Base-by-base conservation (phyloP, 495 filamentous ascomycete genomes). In the Bombardia bombarda region DNA sequence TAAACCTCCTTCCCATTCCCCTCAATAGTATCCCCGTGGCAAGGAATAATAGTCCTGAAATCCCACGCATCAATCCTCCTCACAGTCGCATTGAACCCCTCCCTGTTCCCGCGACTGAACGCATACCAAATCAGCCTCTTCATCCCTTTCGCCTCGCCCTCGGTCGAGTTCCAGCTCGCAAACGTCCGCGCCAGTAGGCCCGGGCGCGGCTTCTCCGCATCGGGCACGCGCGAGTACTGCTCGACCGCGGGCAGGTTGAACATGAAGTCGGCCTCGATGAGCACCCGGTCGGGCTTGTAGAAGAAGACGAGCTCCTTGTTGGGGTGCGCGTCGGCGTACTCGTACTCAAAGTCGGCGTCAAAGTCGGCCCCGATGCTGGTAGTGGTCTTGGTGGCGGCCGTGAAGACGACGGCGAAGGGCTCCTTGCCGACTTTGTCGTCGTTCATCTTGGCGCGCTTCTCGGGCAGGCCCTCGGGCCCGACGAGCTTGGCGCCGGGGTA, bases 11-110 rank as follows among this genome's bases (percentile, higher is more conserved):
- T 92, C 22, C 75, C 88, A 28, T 75, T 75, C 16, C 65, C 79
- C 60, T 89, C 83, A 46, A 96, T 81, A 22, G 85, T 80, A 72
- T 98, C 92, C 7, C 92, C 92, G 70, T 98, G 92, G 58, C 90
- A 96, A 1, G 89, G 87, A 55, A 97, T 79, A 47, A 98, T 73
- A 16, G 78, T 83, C 47, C 89, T 81, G 53, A 95, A 90, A 47
- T 90, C 85, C 90, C 90, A 98, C 31, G 54, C 56, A 22, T 73
- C 68, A 48, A 98, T 93, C 47, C 77, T 69, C 48, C 58, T 56
- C 24, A 86, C 66, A 47, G 82, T 86, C 50, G 75, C 69, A 39
- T 78, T 76, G 55, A 88, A 95, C 4, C 74, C 80, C 12, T 55
- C 25, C 36, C 88, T 70, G 62, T 95, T 78, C n/a, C 45, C 52